phyloP scores from a whole-genome alignment of 129 eudicot species.

The Cynara cardunculus region DNA sequence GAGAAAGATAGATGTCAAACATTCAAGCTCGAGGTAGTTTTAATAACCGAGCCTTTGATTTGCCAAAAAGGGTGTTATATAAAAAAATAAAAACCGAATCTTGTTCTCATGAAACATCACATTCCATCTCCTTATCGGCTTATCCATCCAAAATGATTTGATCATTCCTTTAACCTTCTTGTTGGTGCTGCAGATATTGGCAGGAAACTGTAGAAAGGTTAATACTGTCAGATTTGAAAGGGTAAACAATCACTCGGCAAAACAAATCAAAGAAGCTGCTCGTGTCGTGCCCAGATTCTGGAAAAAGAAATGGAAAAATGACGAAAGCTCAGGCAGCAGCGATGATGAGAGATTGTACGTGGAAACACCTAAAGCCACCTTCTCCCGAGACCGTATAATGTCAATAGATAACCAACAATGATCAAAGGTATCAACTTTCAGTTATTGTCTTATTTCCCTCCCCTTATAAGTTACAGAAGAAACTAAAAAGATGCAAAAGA shows the following conservation, averaged over 20 bases:
- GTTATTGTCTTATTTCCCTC: slow-evolving; percentile 24
- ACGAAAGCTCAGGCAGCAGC: slow-evolving; percentile 28
- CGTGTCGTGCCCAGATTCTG: slow-evolving; percentile 50
- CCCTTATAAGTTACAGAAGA: slow-evolving; percentile 20
- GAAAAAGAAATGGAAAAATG: slow-evolving; percentile 45
- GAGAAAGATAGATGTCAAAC: slow-evolving; percentile 48
- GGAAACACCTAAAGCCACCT: slow-evolving; percentile 10
- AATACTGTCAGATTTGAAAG: slow-evolving; percentile 51
- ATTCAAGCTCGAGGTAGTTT: slow-evolving; percentile 55
- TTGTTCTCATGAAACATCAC: not conserved
- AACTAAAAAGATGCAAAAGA: slow-evolving; percentile 7
- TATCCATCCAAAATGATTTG: not conserved
- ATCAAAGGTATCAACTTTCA: slow-evolving; percentile 26
- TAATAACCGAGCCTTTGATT: not conserved
- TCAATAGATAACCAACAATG: slow-evolving; percentile 19
- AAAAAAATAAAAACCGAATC: not conserved
- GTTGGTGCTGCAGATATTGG: slow-evolving; percentile 43
- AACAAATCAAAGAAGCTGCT: slow-evolving; percentile 48
- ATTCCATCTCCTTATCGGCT: not conserved
- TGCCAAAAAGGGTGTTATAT: not conserved
- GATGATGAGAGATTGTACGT: slow-evolving; percentile 31
- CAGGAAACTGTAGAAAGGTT: slow-evolving; percentile 58
- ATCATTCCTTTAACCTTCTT: not conserved
- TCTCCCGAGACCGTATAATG: slow-evolving; percentile 14
- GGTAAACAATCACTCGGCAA: slow-evolving; percentile 38